phyloP scores from a whole-genome alignment of 2,329 filamentous ascomycete species.

The Tolypocladium album region DNA sequence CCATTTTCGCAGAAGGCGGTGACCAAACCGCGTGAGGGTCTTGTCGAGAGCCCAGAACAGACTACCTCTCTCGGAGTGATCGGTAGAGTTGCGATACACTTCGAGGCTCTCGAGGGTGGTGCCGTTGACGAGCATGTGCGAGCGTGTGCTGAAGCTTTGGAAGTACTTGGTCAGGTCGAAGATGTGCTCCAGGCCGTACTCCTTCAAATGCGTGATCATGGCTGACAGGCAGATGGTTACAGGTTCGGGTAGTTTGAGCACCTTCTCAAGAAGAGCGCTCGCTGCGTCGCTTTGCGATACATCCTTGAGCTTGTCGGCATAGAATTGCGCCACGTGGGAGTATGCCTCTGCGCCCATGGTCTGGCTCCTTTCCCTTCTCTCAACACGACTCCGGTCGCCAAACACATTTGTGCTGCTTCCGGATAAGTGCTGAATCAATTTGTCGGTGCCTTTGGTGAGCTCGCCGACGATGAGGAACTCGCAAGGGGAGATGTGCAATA shows the following conservation, averaged over 20 bases:
- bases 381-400: slow-evolving; percentile 79
- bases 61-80: slow-evolving; percentile 74
- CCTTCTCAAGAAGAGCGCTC: slow-evolving; percentile 67
- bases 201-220: slow-evolving; percentile 87
- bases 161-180: slow-evolving; percentile 97
- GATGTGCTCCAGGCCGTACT: slow-evolving; percentile 90
- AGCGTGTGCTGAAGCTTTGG: slow-evolving; percentile 83
- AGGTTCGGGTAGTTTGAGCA: slow-evolving; percentile 72
- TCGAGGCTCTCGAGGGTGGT: slow-evolving; percentile 91
- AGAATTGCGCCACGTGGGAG: slow-evolving; percentile 86
- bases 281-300: slow-evolving; percentile 43
- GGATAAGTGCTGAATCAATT: slow-evolving; percentile 81
- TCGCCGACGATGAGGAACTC: slow-evolving; percentile 91
- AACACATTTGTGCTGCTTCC: slow-evolving; percentile 87
- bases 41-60: slow-evolving; percentile 94
- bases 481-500: slow-evolving; percentile 90
- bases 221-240: slow-evolving; percentile 89
- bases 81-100: slow-evolving; percentile 90
- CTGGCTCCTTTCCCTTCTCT: slow-evolving; percentile 64
- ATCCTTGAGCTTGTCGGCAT: slow-evolving; percentile 71
- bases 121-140: slow-evolving; percentile 92
- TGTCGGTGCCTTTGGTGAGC: slow-evolving; percentile 82
- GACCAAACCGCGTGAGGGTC: slow-evolving; percentile 81
- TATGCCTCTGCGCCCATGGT: slow-evolving; percentile 77
- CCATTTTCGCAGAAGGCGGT: slow-evolving; percentile 85